Percentiles rank a stretch among this genome's conserved stretches.
phyloP scores from a whole-genome alignment of 2,329 filamentous ascomycete genomes.

The Tolypocladium endophyticum region DNA sequence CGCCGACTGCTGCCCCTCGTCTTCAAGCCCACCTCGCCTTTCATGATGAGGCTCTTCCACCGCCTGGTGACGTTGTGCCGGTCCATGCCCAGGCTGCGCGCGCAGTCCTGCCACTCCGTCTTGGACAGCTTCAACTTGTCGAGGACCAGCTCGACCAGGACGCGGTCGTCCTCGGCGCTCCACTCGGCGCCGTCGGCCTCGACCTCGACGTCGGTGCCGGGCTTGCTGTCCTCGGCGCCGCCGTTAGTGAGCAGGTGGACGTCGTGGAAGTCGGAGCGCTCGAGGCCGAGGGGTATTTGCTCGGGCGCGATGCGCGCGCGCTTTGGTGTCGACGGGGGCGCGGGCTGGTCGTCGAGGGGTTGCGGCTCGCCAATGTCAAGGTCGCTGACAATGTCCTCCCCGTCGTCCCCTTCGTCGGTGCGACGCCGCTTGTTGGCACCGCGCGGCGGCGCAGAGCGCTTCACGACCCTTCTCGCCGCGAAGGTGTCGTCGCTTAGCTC shows the following conservation, averaged over 20 bases:
- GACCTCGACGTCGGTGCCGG: constrained; percentile 28
- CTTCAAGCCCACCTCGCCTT: constrained; percentile 51
- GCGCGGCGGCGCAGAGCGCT: constrained; percentile 35
- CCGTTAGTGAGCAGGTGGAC: constrained; percentile 26
- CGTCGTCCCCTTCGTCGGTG: constrained; percentile 30
- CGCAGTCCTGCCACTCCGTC: constrained; percentile 58
- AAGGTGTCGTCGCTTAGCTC: constrained; percentile 10
- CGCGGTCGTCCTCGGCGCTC: constrained; percentile 53
- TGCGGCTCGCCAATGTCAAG: constrained; percentile 18
- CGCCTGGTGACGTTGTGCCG: constrained; percentile 43
- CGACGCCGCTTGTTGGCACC: constrained; percentile 45
- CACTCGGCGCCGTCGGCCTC: constrained; percentile 40
- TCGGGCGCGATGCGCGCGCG: constrained; percentile 50
- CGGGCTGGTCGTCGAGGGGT: constrained; percentile 9
- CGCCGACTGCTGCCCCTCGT: constrained; percentile 28
- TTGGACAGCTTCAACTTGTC: constrained; percentile 56
- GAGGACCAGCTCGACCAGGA: constrained; percentile 56
- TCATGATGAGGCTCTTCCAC: constrained; percentile 52
- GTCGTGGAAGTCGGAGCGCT: constrained; percentile 46
- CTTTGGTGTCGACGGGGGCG: constrained; percentile 44
- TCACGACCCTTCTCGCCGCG: constrained; percentile 37
- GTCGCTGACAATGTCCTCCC: constrained; percentile 23
- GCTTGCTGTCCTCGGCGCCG: constrained; percentile 10
- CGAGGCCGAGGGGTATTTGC: constrained; percentile 48
- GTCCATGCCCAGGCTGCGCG: constrained; percentile 51